Conservation (phyloP, 1,284 basidiomycete genomes). For the Ganoderma meredithae region DNA sequence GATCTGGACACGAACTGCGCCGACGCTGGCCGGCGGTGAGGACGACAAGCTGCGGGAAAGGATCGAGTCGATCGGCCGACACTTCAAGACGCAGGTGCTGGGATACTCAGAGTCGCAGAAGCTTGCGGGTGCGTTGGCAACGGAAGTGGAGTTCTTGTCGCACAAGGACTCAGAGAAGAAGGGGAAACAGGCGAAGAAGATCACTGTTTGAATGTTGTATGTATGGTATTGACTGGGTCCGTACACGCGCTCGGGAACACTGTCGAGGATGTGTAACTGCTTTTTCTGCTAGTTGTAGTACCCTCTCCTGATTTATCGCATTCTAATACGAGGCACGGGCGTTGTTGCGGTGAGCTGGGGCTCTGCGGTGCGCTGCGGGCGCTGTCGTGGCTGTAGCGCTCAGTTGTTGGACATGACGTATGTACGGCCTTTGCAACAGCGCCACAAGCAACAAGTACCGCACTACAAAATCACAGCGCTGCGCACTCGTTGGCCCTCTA, state of each 20-base stretch:
- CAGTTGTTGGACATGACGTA: slow-evolving; percentile 26
- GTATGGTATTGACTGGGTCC: slow-evolving; percentile 16
- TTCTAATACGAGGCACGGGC: slow-evolving; percentile 20
- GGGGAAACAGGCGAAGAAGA: slow-evolving; percentile 84
- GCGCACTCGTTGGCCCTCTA: slow-evolving; percentile 18
- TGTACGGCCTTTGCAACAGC: slow-evolving; percentile 29
- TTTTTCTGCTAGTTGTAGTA: slow-evolving; percentile 33
- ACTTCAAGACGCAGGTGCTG: slow-evolving; percentile 93
- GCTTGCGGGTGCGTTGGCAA: slow-evolving; percentile 83
- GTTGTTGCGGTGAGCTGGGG: background rate
- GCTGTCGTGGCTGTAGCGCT: slow-evolving; percentile 17
- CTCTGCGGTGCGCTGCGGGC: slow-evolving; percentile 13
- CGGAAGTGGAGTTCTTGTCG: slow-evolving; percentile 93
- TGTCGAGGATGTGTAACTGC: slow-evolving; percentile 26
- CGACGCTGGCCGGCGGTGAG: slow-evolving; percentile 48
- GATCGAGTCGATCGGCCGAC: slow-evolving; percentile 72
- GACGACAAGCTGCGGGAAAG: slow-evolving; percentile 57
- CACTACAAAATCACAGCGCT: slow-evolving; percentile 23
- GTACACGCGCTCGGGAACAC: slow-evolving; percentile 12
- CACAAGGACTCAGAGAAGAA: slow-evolving; percentile 98
- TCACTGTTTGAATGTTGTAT: slow-evolving; percentile 60
- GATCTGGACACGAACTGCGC: slow-evolving; percentile 94
- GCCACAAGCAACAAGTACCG: slow-evolving; percentile 23
- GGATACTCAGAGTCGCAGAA: slow-evolving; percentile 81
- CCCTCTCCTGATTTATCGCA: slow-evolving; percentile 32